Conservation (phyloP, 805 yeast species). For the Blastobotrys terrestris region DNA sequence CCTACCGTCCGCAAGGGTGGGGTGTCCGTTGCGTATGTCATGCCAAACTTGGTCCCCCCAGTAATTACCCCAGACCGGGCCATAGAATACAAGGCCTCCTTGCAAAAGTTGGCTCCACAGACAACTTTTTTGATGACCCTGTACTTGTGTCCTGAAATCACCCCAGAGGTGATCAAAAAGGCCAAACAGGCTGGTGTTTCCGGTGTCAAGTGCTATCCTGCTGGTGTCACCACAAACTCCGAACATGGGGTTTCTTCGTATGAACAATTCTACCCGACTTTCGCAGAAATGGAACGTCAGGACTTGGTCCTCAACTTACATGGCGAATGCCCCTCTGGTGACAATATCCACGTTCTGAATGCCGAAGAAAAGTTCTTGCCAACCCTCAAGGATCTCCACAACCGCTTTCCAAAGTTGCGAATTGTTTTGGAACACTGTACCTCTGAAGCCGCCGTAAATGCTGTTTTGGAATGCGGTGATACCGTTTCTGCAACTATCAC, state of each 20-base stretch:
- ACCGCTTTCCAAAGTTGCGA: constrained; percentile 77
- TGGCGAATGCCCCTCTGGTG: constrained; percentile 85
- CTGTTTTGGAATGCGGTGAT: constrained; percentile 62
- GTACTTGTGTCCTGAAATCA: constrained; percentile 68
- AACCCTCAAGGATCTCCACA: constrained; percentile 69
- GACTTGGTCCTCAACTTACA: constrained; percentile 79
- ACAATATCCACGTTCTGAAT: constrained; percentile 80
- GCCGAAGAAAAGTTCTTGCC: constrained; percentile 94
- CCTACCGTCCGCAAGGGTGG: constrained; percentile 93
- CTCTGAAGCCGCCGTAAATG: constrained; percentile 77
- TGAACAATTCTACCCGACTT: constrained; percentile 79
- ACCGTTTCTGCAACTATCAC: constrained; percentile 91
- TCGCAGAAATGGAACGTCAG: constrained; percentile 78
- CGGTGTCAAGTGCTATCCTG: constrained; percentile 97
- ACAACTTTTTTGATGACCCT: constrained; percentile 91
- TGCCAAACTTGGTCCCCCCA: constrained; percentile 97
- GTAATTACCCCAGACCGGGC: constrained; percentile 71
- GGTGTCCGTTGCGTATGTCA: constrained; percentile 79
- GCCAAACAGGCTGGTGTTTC: constrained; percentile 68
- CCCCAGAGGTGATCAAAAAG: constrained; percentile 76
- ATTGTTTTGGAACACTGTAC: constrained; percentile 95
- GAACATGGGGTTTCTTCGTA: constrained; percentile 88
- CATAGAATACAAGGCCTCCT: constrained; percentile 54
- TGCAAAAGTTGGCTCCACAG: constrained; percentile 64
- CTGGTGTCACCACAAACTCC: constrained; percentile 98